phyloP scores from a whole-genome alignment of 306 rosid genomes.

The Alnus glutinosa region DNA sequence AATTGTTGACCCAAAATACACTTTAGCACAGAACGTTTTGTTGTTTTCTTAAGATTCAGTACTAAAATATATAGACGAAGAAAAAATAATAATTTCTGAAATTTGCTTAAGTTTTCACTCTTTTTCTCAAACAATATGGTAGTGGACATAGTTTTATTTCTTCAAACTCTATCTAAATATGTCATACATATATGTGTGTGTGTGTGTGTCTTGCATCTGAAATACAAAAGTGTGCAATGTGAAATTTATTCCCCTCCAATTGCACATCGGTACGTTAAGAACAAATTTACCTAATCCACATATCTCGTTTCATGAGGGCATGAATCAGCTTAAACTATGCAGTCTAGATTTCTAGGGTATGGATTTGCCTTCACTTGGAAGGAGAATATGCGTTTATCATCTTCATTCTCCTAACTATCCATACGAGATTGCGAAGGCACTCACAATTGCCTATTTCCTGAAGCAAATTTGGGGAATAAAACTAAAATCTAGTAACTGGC shows the following conservation, averaged over 20 bases:
- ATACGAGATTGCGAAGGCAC: not conserved
- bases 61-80: not conserved
- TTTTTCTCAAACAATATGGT: not conserved
- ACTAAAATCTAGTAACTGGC: no score
- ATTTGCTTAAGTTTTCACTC: not conserved
- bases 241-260: not conserved
- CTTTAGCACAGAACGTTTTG: not conserved
- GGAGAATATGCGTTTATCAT: not conserved
- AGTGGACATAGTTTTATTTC: not conserved
- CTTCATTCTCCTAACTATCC: not conserved
- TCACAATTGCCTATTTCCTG: no score
- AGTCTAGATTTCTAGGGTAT: not conserved
- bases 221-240: not conserved
- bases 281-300: not conserved
- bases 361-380: not conserved
- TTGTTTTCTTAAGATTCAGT: not conserved
- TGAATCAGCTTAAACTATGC: not conserved
- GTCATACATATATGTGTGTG: not conserved
- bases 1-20: not conserved
- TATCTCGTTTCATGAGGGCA: not conserved
- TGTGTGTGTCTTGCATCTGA: not conserved
- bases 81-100: not conserved
- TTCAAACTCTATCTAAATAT: not conserved
- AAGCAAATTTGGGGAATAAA: no score
- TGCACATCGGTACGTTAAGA: no score